A percentile compares a stretch with the other conserved stretches of the same genome.
phyloP scores from a whole-genome alignment of 1,139 yeast genomes.

The Williopsis jadinii region DNA sequence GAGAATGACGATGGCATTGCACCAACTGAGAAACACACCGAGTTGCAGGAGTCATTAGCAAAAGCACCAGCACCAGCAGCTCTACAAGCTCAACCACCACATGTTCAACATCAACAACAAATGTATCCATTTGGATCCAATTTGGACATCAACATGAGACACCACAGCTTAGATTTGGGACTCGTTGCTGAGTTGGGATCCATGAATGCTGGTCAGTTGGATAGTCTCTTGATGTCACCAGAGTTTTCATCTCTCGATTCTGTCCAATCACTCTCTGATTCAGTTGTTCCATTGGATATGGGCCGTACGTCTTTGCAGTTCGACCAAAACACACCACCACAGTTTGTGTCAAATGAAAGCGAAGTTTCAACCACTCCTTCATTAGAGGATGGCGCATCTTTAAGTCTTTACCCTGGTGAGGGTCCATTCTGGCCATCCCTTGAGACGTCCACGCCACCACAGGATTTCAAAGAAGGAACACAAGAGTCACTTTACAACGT shows the following conservation, averaged over 20 bases:
- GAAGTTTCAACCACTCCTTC: background rate
- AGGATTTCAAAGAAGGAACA: background rate
- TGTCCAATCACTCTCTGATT: background rate
- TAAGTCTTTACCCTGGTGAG: slow-evolving; percentile 7
- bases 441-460: slow-evolving; percentile 14
- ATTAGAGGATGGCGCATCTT: slow-evolving; percentile 3
- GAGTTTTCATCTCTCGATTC: slow-evolving; percentile 7
- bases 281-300: background rate
- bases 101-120: background rate
- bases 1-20: slow-evolving; percentile 4
- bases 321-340: slow-evolving; percentile 1
- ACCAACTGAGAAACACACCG: slow-evolving; percentile 1
- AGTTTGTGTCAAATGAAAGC: slow-evolving; percentile 2
- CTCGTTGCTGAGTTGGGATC: slow-evolving; percentile 3
- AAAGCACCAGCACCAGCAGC: background rate
- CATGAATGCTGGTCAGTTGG: slow-evolving; percentile 6
- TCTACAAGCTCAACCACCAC: background rate
- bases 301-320: background rate
- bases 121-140: slow-evolving; percentile 10
- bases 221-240: slow-evolving; percentile 8
- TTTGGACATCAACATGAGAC: slow-evolving; percentile 20
- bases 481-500: slow-evolving; percentile 6
- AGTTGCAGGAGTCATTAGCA: background rate
- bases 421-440: slow-evolving; percentile 16
- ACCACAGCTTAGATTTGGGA: slow-evolving; percentile 18